Evolutionary conservation across 306 rosid genomes (phyloP), one percentile per base, ranked within the genome.

Genomic region (Quercus glauca): DNA sequence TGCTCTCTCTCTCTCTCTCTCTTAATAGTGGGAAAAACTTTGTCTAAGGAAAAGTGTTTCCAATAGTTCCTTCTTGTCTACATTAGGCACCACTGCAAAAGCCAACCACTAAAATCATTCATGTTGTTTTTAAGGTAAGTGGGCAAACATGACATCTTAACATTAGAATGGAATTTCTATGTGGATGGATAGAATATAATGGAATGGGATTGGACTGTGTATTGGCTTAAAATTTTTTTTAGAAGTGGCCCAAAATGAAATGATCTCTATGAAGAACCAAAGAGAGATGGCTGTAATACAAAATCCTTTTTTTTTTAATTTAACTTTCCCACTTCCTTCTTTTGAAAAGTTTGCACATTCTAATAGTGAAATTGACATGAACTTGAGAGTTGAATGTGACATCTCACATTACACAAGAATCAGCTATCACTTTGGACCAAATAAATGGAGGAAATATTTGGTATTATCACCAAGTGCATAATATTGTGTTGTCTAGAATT

Each of bases 401-500:
- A 81, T 65, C 78, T 79, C 82, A 67, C 45, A 37, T 37, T 37
- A 37, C 45, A 37, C 45, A 29, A 76, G 84, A 86, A 80, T 83
- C 85, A 84, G 76, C 85, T 74, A 81, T 86, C 84, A 80, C 91
- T 80, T 85, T 86, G 85, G 82, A 85, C 73, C 76, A 81, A 80
- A 86, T 80, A 75, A 74, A 75, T 80, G 74, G 79, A 63, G 21
- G 55, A 72, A 43, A 77, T 25, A 58, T 81, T 80, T 85, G 89
- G 86, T 64, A 63, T 84, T 79, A 86, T 89, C 87, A 80, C 84
- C 88, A 82, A 84, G 89, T 80, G 89, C 92, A 85, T 71, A 73
- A 84, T 73, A 78, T 80, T 75, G 86, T 81, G 82, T 73, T 83
- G 88, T 85, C 88, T 87, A 89, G 86, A 86, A 79, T 84, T 80